A percentile compares a stretch with the other conserved stretches of the same genome.
Conservation (phyloP, 495 filamentous ascomycete genomes). For the Eremomyces bilateralis region DNA sequence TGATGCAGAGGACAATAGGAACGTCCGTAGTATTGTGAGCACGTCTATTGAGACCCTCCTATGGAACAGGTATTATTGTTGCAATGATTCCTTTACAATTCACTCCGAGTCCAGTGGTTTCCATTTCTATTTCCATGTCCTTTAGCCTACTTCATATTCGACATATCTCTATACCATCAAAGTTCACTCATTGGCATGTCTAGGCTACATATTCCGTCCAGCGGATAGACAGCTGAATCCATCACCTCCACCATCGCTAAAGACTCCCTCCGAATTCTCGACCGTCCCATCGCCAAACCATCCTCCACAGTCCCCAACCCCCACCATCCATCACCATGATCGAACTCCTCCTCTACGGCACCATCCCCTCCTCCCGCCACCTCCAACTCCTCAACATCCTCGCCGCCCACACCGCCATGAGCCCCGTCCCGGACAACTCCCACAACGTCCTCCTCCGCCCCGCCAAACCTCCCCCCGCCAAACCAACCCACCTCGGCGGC, state of each 20-base stretch:
- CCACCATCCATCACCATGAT: slow-evolving; percentile 18
- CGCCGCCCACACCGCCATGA: slow-evolving; percentile 43
- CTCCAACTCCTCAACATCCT: slow-evolving; percentile 44
- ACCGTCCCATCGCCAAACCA: not conserved
- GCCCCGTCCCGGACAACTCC: too few relatives aligned
- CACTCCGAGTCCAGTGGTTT: too few relatives aligned
- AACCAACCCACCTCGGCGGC: slow-evolving; percentile 16
- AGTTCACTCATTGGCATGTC: not conserved
- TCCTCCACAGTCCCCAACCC: not conserved
- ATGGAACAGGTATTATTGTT: too few relatives aligned
- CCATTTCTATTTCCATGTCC: too few relatives aligned
- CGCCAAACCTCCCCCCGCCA: slow-evolving; percentile 30
- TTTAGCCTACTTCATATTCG: too few relatives aligned
- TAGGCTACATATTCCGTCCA: not conserved
- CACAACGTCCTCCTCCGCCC: slow-evolving; percentile 34
- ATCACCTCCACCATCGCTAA: too few relatives aligned
- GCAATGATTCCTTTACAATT: too few relatives aligned
- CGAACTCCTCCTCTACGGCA: slow-evolving; percentile 30
- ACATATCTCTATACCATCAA: not conserved
- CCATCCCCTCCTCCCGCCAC: slow-evolving; percentile 24
- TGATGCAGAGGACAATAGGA: too few relatives aligned
- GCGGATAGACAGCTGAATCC: too few relatives aligned
- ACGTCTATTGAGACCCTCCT: too few relatives aligned
- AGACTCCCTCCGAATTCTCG: not conserved
- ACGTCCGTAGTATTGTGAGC: too few relatives aligned